Base-by-base conservation (phyloP, 2,329 filamentous ascomycete species). In the Mollisia scopiformis region DNA sequence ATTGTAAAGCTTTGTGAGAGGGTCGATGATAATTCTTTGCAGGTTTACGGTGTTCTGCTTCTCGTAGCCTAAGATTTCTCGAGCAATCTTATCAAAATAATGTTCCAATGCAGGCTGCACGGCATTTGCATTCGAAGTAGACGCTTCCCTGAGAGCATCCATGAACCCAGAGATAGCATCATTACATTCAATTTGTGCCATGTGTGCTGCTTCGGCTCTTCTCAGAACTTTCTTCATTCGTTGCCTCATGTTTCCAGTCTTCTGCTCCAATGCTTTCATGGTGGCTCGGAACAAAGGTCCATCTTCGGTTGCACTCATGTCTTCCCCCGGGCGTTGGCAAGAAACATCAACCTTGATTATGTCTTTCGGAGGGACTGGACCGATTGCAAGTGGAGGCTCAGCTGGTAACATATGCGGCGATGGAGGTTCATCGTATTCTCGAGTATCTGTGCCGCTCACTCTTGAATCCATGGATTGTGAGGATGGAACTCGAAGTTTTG, bases 151-250 rank as follows among this genome's bases (percentile, higher is more conserved):
- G 31, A 99, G 80, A 4, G 94, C 89, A 14, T 94, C 91, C 73
- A 96, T 88, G 69, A 99, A 96, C 3, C 85, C 87, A 16, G 85
- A 79, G 68, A 96, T 88, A 6, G 93, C 89, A 56, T 96, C 92
- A 73, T 98, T 99, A 75, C 91, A 94, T 64, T 90, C 87, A 2
- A 82, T 81, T 74, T 97, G 94, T 2, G 93, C 88, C 56, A 86
- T 79, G 68, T 96, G 85, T 16, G 93, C 93, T 6, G 92, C 88
- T 72, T 98, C 95, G n/a, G 95, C 95, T 72, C 89, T 92, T 74
- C 95, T 96, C 68, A 99, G 80, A 7, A 99, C 91, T 72, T 95
- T 96, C 77, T 99, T 99, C 88, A 98, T 97, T 68, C 94, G 91
- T 23, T 86, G 82, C 61, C 93, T 89, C 91, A 99, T 95, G 69